Conservation (phyloP, 139 green algal species). For the Pleodorina starrii region DNA sequence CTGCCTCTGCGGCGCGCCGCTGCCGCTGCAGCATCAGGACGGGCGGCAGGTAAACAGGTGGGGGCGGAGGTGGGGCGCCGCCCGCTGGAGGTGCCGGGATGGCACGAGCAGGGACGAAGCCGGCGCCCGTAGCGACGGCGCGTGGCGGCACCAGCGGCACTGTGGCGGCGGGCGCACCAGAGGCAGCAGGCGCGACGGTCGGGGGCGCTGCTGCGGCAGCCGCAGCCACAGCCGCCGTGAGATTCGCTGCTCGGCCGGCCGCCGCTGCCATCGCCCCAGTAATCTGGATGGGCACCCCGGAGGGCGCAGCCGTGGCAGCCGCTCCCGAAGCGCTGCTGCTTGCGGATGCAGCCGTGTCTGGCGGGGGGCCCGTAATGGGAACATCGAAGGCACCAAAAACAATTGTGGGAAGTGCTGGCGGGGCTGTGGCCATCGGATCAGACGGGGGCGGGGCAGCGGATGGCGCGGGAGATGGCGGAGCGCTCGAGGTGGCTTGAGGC, state of each 20-base stretch:
- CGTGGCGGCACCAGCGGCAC: background rate
- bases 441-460: no score
- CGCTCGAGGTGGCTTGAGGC: no score
- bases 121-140: no score
- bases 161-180: background rate
- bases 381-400: background rate
- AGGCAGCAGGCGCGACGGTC: background rate
- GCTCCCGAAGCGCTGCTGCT: no score
- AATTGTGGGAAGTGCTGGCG: background rate
- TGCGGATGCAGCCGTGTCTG: no score
- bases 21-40: background rate
- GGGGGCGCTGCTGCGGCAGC: no score
- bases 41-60: background rate
- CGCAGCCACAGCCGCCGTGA: background rate
- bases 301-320: no score
- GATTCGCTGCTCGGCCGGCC: no score
- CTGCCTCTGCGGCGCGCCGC: background rate
- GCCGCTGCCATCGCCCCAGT: no score
- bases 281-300: no score
- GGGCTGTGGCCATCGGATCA: background rate
- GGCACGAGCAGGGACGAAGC: background rate
- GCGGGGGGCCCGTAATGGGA: no score
- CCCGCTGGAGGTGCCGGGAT: background rate
- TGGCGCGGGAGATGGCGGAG: background rate
- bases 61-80: background rate